phyloP scores from a whole-genome alignment of 495 filamentous ascomycete species.

The Annulohypoxylon moriforme region DNA sequence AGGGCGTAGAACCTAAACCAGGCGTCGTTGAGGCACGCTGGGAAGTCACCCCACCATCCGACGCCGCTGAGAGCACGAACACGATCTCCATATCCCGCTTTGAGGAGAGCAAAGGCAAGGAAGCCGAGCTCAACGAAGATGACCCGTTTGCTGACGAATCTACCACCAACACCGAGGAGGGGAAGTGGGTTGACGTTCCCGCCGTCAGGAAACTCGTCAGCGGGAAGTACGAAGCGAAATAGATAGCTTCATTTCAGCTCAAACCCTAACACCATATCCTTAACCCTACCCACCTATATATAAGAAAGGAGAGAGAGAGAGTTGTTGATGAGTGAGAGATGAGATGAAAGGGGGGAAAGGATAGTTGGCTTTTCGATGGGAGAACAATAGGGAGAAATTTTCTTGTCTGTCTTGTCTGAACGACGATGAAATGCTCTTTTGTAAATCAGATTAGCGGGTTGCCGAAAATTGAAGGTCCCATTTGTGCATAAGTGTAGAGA shows the following conservation, averaged over 20 bases:
- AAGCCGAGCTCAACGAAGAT: constrained; percentile 45
- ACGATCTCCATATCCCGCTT: constrained; percentile 70
- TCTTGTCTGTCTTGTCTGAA: constrained; percentile 29
- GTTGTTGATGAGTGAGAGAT: background rate
- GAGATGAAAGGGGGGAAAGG: background rate
- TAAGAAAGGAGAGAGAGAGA: background rate
- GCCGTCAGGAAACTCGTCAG: constrained; percentile 77
- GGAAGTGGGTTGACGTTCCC: constrained; percentile 78
- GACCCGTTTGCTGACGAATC: constrained; percentile 57
- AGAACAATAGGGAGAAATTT: constrained; percentile 23
- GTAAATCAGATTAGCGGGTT: constrained; percentile 44
- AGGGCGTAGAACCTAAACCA: constrained; percentile 78
- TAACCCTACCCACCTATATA: background rate
- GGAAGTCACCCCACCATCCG: constrained; percentile 67
- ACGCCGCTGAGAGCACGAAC: constrained; percentile 57
- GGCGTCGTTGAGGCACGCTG: constrained; percentile 84
- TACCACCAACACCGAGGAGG: constrained; percentile 52
- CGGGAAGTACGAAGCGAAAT: constrained; percentile 78
- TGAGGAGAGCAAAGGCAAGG: constrained; percentile 58
- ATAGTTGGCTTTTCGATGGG: background rate
- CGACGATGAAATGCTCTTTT: constrained; percentile 45
- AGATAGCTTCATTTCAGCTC: constrained; percentile 40
- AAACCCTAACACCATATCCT: background rate
- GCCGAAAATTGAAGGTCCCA: constrained; percentile 42
- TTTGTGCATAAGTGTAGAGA: constrained; percentile 38